Conservation (phyloP, 2,329 filamentous ascomycete genomes). For the Fusarium succisae region DNA sequence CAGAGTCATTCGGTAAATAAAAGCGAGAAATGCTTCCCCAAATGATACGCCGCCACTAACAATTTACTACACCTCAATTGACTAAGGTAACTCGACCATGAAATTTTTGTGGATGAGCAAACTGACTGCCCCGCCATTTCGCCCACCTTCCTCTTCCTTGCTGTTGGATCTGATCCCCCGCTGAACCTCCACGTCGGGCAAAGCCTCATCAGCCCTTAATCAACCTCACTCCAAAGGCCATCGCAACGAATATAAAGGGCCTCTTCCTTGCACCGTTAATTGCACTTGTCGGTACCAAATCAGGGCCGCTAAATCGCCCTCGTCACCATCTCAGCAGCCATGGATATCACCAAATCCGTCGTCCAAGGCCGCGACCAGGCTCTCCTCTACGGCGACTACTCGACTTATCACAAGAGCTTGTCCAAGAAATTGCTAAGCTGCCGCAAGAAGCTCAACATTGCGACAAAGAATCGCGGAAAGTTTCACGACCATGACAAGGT, state of each 20-base stretch:
- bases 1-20: neutral
- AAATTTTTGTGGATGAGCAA: constrained; percentile 32
- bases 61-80: constrained; percentile 21
- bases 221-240: constrained; percentile 20
- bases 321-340: constrained; percentile 48
- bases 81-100: neutral
- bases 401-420: constrained; percentile 82
- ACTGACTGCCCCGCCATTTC: constrained; percentile 37
- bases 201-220: constrained; percentile 36
- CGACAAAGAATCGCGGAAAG: constrained; percentile 87
- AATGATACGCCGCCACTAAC: constrained; percentile 20
- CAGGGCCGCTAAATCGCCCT: neutral
- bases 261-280: neutral
- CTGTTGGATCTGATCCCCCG: constrained; percentile 19
- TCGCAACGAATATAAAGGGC: neutral
- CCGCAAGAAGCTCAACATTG: constrained; percentile 84
- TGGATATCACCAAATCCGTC: constrained; percentile 92
- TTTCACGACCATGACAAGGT: constrained; percentile 76
- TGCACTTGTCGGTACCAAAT: neutral
- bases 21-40: neutral
- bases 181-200: constrained; percentile 42
- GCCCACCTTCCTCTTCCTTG: constrained; percentile 15
- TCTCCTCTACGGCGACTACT: constrained; percentile 88
- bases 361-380: constrained; percentile 82
- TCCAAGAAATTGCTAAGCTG: constrained; percentile 83